Percentiles rank a stretch among this genome's conserved stretches.
Evolutionary conservation across 1,284 basidiomycete genomes (phyloP).

Genomic region (Cystobasidiaceae sp.): DNA sequence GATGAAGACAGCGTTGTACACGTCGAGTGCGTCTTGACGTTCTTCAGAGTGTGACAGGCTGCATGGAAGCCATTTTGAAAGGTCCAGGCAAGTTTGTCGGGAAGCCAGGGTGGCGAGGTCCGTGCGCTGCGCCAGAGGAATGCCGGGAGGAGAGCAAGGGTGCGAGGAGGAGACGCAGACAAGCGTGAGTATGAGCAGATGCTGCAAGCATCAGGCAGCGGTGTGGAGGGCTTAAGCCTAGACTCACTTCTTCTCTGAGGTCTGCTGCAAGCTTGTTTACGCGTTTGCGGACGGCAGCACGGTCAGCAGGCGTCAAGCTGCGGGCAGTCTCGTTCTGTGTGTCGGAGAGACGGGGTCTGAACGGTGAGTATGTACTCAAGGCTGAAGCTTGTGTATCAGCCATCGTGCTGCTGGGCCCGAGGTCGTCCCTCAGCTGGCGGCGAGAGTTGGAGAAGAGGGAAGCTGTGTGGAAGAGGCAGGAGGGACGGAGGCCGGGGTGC

Average conservation of each 20-base stretch:
- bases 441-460: background rate
- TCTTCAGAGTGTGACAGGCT: background rate
- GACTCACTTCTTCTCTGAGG: background rate
- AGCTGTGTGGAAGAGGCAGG: background rate
- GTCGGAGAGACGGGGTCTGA: background rate
- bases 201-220: background rate
- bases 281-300: background rate
- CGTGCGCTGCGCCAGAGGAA: background rate
- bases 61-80: conserved; percentile 6
- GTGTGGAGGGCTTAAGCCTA: background rate
- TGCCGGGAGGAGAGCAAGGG: background rate
- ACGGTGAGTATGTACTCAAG: background rate
- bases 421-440: background rate
- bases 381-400: background rate
- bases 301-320: background rate
- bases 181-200: background rate
- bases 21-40: background rate
- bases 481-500: background rate
- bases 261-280: background rate
- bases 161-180: background rate
- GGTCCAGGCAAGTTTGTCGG: background rate
- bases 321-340: conserved; percentile 18
- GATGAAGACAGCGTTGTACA: background rate
- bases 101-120: conserved; percentile 2
- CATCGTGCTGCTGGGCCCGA: background rate